phyloP scores from a whole-genome alignment of 1,284 basidiomycete genomes.

The Omphalotus olearius region DNA sequence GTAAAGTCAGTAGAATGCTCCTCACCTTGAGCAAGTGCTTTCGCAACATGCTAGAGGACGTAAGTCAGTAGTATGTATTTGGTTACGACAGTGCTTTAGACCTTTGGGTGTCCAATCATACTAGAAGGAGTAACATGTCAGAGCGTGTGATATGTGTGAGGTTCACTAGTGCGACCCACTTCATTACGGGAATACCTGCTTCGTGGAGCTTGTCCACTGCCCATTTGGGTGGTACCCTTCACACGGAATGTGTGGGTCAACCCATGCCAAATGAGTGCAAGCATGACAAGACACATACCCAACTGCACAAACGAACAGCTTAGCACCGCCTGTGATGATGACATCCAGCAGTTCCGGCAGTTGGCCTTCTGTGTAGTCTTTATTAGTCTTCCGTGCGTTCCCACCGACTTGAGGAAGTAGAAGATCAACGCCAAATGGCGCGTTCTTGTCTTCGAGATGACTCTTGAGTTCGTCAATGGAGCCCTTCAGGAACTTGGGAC shows the following conservation, averaged over 20 bases:
- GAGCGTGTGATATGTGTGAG: background rate
- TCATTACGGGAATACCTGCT: conserved; percentile 80
- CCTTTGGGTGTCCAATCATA: conserved; percentile 90
- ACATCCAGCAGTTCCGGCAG: conserved; percentile 73
- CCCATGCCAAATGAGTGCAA: background rate
- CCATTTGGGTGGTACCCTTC: conserved; percentile 74
- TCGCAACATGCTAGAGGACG: conserved; percentile 61
- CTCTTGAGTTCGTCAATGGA: conserved; percentile 68
- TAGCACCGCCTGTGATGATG: conserved; percentile 72
- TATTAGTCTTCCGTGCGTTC: conserved; percentile 78
- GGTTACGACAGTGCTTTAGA: conserved; percentile 21
- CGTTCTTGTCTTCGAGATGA: conserved; percentile 65
- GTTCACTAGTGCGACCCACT: conserved; percentile 43
- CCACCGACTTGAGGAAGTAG: conserved; percentile 78
- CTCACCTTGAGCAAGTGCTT: conserved; percentile 70
- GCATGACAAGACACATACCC: conserved; percentile 23
- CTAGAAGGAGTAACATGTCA: conserved; percentile 29
- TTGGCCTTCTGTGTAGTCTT: conserved; percentile 77
- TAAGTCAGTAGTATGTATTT: background rate
- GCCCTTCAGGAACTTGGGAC: conserved; percentile 59
- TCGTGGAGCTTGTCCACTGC: conserved; percentile 79
- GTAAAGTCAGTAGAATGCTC: background rate
- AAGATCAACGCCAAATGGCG: conserved; percentile 82
- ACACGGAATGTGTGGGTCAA: background rate
- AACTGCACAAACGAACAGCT: conserved; percentile 81